Percentiles rank a stretch among this genome's conserved stretches.
Evolutionary conservation across 768 basidiomycete genomes (phyloP).

Genomic region (Sarcodon sp.): DNA sequence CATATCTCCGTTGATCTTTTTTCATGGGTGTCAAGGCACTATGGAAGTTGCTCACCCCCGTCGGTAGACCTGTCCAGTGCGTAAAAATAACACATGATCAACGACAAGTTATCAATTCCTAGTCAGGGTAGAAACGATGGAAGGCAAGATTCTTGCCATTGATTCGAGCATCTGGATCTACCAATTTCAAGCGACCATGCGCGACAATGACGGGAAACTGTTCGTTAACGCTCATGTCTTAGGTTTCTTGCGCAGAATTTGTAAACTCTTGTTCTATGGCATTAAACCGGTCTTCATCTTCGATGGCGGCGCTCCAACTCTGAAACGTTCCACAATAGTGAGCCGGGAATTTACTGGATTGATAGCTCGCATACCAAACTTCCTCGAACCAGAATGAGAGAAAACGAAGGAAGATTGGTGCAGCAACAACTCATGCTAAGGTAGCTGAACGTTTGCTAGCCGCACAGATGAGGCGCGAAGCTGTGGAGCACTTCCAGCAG

Average conservation of each 20-base stretch:
- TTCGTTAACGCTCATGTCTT: constrained; percentile 90
- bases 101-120: not conserved
- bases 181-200: constrained; percentile 99
- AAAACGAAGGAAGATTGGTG: constrained; percentile 84
- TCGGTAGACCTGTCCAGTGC: constrained; percentile 87
- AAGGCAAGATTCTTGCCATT: constrained; percentile 92
- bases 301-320: constrained; percentile 86
- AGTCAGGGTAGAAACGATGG: constrained; percentile 79
- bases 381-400: constrained; percentile 54
- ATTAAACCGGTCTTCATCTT: constrained; percentile 99
- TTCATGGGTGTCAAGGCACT: constrained; percentile 93
- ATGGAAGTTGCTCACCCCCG: constrained; percentile 88
- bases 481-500: constrained; percentile 48
- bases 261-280: constrained; percentile 92
- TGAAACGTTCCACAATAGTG: constrained; percentile 87
- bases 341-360: constrained; percentile 12
- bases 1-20: not conserved
- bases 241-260: constrained; percentile 81
- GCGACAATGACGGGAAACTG: constrained; percentile 88
- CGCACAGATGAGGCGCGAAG: constrained; percentile 85
- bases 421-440: constrained; percentile 72
- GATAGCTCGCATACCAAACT: not conserved
- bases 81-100: constrained; percentile 13
- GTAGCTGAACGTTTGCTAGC: constrained; percentile 88
- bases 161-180: constrained; percentile 99